Percentiles rank a stretch among this genome's conserved stretches.
Conservation (phyloP, 2,329 filamentous ascomycete species). For the Myriosclerotinia curreyana region DNA sequence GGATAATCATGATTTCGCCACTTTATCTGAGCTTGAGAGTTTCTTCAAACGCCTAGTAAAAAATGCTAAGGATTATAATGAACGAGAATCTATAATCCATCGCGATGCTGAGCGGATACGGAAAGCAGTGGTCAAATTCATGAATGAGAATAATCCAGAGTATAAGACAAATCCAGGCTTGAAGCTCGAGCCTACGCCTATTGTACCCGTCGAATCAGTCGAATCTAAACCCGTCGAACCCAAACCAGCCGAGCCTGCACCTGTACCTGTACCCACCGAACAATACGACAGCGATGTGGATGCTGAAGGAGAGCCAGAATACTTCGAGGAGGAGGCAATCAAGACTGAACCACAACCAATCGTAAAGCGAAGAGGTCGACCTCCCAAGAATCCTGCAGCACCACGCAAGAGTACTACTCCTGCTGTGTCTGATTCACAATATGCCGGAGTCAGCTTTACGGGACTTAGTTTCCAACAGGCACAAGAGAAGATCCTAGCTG, state of each 20-base stretch:
- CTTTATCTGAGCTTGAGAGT: slow-evolving; percentile 71
- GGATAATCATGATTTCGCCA: slow-evolving; percentile 63
- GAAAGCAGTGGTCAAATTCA: slow-evolving; percentile 82
- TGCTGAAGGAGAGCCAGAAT: slow-evolving; percentile 38
- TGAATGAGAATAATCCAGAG: slow-evolving; percentile 82
- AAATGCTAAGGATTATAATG: slow-evolving; percentile 83
- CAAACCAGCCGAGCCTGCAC: neutral
- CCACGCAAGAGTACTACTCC: slow-evolving; percentile 42
- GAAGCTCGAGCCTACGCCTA: slow-evolving; percentile 61
- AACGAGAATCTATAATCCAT: slow-evolving; percentile 67
- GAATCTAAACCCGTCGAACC: neutral
- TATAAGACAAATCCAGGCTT: slow-evolving; percentile 66
- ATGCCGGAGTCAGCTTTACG: slow-evolving; percentile 59
- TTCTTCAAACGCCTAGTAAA: slow-evolving; percentile 85
- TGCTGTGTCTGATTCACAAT: slow-evolving; percentile 51
- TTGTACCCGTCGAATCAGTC: neutral
- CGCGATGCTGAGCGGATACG: slow-evolving; percentile 84
- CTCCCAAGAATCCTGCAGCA: slow-evolving; percentile 33
- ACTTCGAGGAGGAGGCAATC: slow-evolving; percentile 36
- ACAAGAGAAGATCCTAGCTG: slow-evolving; percentile 79
- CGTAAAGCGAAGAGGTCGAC: slow-evolving; percentile 32
- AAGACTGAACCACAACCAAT: slow-evolving; percentile 27
- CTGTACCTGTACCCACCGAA: slow-evolving; percentile 51
- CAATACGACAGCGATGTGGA: slow-evolving; percentile 41
- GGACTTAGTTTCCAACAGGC: slow-evolving; percentile 78